phyloP scores from a whole-genome alignment of 768 basidiomycete genomes.

The Mycena galopus region DNA sequence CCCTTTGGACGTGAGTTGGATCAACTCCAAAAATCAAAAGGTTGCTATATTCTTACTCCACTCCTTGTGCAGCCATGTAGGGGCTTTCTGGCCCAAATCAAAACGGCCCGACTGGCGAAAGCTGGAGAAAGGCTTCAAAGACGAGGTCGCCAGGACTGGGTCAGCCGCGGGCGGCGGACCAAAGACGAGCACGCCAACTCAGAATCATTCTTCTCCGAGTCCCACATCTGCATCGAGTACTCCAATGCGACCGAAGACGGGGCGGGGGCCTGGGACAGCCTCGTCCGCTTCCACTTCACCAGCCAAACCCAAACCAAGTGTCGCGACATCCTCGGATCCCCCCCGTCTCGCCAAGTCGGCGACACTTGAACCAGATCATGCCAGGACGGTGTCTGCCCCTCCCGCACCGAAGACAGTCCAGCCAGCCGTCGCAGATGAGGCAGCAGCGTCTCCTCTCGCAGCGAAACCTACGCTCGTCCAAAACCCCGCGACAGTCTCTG shows the following conservation, averaged over 20 bases:
- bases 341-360: neutral
- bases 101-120: too few relatives aligned
- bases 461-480: too few relatives aligned
- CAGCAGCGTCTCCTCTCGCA: too few relatives aligned
- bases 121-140: neutral
- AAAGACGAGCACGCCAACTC: too few relatives aligned
- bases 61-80: neutral
- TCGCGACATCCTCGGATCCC: neutral
- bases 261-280: neutral
- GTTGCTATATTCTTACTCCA: neutral
- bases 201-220: neutral
- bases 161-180: neutral
- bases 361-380: neutral
- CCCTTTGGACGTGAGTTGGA: constrained; percentile 17
- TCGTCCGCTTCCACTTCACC: neutral
- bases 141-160: too few relatives aligned
- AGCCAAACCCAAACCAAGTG: neutral
- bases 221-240: neutral
- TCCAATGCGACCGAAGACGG: neutral
- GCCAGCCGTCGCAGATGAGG: too few relatives aligned
- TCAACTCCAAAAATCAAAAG: too few relatives aligned
- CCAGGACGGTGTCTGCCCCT: neutral
- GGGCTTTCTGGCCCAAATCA: constrained; percentile 7
- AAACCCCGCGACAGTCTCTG: too few relatives aligned
- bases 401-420: too few relatives aligned